Base-by-base conservation (phyloP, 176 grass and related monocot genomes). In the Paspalum notatum region DNA sequence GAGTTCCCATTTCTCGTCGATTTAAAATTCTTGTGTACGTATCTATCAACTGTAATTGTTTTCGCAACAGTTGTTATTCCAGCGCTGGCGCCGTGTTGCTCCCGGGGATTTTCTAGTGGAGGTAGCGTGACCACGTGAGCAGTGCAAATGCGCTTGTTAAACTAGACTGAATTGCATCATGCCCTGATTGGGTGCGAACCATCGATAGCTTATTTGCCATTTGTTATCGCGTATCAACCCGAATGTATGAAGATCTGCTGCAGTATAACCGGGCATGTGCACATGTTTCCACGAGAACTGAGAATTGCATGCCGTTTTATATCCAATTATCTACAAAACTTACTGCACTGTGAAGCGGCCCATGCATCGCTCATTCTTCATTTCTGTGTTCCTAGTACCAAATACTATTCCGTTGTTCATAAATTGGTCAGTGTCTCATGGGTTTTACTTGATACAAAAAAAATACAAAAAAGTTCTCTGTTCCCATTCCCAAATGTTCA, bases 1-100 rank as follows among this genome's bases (percentile, higher is more conserved):
- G 77, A 78, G 45, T 67, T 72, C 38, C 74, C 58, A 46, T 82
- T 78, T 71, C 68, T 70, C 79, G 59, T 61, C 44, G 43, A 86
- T 66, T 81, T 66, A 66, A 61, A 44, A n/a, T 74, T 77, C 24
- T 51, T 79, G 62, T 75, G 41, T 57, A 32, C 32, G 32, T 32
- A 57, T 50, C 8, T 18, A 44, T 51, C 12, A n/a, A n/a, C n/a
- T n/a, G n/a, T 61, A 72, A 82, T 78, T 54, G 43, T 42, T 75
- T 26, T 14, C 26, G 50, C 11, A 22, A 18, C 12, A 70, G 53
- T 50, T 76, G 0, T 66, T 57, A 51, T 66, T 72, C 4, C 53
- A 16, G 47, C 47, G 12, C 17, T 42, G 5, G 12, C 21, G 46
- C 22, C 58, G 58, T 27, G 10, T 13, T 12, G 26, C 13, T 32